Evolutionary conservation across 169 alveolate genomes (phyloP).

Genomic region (Plasmodium blacklocki): DNA sequence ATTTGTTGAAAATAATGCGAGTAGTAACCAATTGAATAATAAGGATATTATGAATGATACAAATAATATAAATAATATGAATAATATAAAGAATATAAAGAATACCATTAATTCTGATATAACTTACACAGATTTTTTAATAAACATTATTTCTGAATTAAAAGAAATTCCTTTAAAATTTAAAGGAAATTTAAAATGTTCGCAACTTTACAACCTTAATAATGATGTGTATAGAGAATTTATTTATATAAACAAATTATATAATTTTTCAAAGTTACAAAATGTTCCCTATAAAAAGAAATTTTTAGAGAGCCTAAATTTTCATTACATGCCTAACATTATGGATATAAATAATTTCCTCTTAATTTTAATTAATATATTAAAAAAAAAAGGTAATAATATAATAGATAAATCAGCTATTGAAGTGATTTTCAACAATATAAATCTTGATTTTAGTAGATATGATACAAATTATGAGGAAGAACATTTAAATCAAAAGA

Average conservation of each 20-base stretch:
- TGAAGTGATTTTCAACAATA: constrained; percentile 14
- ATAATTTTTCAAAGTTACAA: constrained; percentile 12
- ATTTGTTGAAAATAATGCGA: not conserved
- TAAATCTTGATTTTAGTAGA: constrained; percentile 21
- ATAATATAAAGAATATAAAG: not conserved
- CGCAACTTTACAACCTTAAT: constrained; percentile 50
- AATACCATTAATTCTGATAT: not conserved
- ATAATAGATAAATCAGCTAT: not conserved
- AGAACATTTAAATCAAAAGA: constrained; percentile 22
- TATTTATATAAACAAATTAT: constrained; percentile 35
- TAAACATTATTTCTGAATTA: constrained; percentile 25
- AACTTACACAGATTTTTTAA: constrained; percentile 11
- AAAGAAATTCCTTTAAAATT: constrained; percentile 50
- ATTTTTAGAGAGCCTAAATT: constrained; percentile 42
- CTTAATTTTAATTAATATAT: constrained; percentile 41
- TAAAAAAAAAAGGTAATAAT: constrained; percentile 21
- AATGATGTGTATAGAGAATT: constrained; percentile 30
- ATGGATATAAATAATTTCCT: constrained; percentile 39
- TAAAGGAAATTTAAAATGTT: constrained; percentile 34
- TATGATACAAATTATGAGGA: constrained; percentile 32
- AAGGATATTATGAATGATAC: not conserved
- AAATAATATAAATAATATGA: not conserved
- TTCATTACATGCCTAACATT: constrained; percentile 40
- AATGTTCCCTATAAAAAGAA: constrained; percentile 42
- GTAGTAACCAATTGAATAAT: not conserved